phyloP scores from a whole-genome alignment of 305 asterid species.

The Rubia peregrina region DNA sequence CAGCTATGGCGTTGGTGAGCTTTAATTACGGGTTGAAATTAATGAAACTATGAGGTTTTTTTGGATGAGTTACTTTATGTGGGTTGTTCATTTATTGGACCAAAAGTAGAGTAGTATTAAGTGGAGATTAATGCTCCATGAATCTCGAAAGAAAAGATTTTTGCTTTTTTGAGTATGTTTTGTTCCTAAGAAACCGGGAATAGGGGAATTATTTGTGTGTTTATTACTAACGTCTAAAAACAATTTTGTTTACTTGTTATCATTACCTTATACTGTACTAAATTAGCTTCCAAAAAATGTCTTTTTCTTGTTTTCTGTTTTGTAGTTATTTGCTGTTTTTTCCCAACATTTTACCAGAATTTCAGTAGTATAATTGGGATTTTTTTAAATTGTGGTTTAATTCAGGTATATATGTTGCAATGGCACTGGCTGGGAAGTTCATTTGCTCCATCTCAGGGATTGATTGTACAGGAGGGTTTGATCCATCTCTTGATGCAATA shows the following conservation, averaged over 20 bases:
- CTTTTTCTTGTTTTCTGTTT: not conserved
- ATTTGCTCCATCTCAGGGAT: constrained; percentile 83
- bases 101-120: not conserved
- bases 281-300: not conserved
- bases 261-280: not conserved
- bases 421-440: constrained; percentile 89
- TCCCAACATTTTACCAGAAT: not conserved
- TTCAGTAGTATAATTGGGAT: not conserved
- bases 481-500: constrained; percentile 63
- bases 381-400: constrained; percentile 11
- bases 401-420: constrained; percentile 80
- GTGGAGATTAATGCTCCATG: not conserved
- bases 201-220: not conserved
- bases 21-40: not conserved
- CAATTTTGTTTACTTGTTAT: not conserved
- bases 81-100: not conserved
- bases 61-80: not conserved
- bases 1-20: constrained; percentile 81
- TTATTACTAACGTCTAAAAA: not conserved
- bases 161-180: not conserved
- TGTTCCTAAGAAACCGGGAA: not conserved
- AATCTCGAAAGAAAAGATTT: not conserved
- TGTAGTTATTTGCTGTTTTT: no score
- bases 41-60: not conserved
- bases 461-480: constrained; percentile 78